Conservation (phyloP, 2,329 filamentous ascomycete genomes). For the Davidsoniella eucalypti region DNA sequence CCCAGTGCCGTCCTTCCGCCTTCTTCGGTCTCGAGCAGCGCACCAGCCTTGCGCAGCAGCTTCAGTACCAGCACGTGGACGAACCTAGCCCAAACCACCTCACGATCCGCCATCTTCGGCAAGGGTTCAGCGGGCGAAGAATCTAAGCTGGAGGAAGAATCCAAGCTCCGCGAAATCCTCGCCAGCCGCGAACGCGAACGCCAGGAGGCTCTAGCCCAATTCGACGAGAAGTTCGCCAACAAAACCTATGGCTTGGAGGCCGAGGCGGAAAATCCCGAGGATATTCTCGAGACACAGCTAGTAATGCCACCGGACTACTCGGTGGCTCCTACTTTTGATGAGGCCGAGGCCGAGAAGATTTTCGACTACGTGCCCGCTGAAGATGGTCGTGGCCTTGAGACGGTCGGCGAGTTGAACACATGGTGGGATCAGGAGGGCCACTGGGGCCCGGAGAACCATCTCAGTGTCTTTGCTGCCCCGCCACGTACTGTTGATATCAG, state of each 20-base stretch:
- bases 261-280: neutral
- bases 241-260: slow-evolving; percentile 12
- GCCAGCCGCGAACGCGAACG: slow-evolving; percentile 25
- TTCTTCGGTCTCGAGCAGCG: slow-evolving; percentile 12
- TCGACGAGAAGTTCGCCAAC: slow-evolving; percentile 14
- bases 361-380: slow-evolving; percentile 31
- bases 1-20: slow-evolving; percentile 16
- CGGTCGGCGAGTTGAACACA: slow-evolving; percentile 28
- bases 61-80: slow-evolving; percentile 5
- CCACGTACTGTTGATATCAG: slow-evolving; percentile 15
- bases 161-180: slow-evolving; percentile 18
- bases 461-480: slow-evolving; percentile 25
- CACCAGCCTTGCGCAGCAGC: slow-evolving; percentile 17
- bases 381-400: slow-evolving; percentile 27
- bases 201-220: slow-evolving; percentile 14
- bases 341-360: slow-evolving; percentile 17
- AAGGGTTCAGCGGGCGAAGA: slow-evolving; percentile 11
- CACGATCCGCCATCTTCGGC: slow-evolving; percentile 15
- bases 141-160: slow-evolving; percentile 6
- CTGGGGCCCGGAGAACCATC: slow-evolving; percentile 31
- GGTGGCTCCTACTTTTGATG: slow-evolving; percentile 9
- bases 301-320: slow-evolving; percentile 13
- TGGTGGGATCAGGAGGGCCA: slow-evolving; percentile 41
- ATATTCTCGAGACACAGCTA: slow-evolving; percentile 13
- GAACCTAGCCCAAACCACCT: neutral